Conservation (phyloP, 768 basidiomycete species). For the Botryobasidium botryosum region DNA sequence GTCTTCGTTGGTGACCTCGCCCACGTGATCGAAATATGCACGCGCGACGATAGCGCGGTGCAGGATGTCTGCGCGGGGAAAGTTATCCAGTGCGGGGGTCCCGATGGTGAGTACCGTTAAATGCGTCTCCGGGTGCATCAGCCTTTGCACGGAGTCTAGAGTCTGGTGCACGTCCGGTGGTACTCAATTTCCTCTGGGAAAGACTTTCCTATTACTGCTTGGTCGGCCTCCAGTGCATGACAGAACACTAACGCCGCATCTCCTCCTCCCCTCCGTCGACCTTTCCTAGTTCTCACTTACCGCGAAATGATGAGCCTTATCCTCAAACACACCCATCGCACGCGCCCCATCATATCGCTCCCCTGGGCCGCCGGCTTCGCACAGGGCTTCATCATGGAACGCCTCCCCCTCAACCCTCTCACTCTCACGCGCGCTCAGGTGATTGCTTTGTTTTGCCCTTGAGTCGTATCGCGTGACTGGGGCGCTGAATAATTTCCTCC, state of each 20-base stretch:
- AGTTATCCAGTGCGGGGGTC: conserved; percentile 31
- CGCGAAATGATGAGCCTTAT: conserved; percentile 49
- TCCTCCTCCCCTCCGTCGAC: not conserved
- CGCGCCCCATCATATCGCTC: conserved; percentile 42
- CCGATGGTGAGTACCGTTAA: conserved; percentile 31
- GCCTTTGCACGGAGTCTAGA: no score
- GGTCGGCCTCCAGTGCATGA: no score
- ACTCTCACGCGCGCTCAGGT: conserved; percentile 60
- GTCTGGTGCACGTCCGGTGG: no score
- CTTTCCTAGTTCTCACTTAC: conserved; percentile 41
- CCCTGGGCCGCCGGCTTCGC: conserved; percentile 45
- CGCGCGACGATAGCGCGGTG: conserved; percentile 32
- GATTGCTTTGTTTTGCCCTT: conserved; percentile 6
- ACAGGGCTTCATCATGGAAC: conserved; percentile 50
- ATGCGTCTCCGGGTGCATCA: no score
- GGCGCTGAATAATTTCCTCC: conserved; percentile 2
- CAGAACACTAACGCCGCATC: not conserved
- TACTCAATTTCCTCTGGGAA: conserved; percentile 16
- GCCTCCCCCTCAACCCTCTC: conserved; percentile 43
- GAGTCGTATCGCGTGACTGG: not conserved
- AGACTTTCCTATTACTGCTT: not conserved
- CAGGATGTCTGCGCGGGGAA: conserved; percentile 25
- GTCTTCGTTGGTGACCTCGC: conserved; percentile 58
- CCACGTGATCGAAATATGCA: conserved; percentile 38
- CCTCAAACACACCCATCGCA: conserved; percentile 33